phyloP scores from a whole-genome alignment of 306 rosid genomes.

The Rosa rugosa region DNA sequence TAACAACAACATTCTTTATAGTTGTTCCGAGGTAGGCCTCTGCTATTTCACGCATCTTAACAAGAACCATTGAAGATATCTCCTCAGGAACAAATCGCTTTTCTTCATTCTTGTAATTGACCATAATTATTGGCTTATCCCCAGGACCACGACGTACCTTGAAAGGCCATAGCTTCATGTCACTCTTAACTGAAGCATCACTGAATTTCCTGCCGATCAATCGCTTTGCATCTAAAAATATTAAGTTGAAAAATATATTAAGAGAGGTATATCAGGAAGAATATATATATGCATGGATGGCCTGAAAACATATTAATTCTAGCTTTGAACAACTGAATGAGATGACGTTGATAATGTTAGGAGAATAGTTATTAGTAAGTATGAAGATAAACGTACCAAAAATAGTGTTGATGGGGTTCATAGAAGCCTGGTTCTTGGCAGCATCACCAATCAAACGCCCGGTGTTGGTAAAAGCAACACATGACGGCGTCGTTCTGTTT shows the following conservation, averaged over 20 bases:
- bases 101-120: not conserved
- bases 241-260: too few relatives aligned
- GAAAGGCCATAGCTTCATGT: not conserved
- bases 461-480: not conserved
- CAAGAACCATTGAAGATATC: not conserved
- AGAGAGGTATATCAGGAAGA: too few relatives aligned
- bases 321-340: too few relatives aligned
- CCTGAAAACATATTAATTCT: too few relatives aligned
- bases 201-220: not conserved
- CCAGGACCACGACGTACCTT: not conserved
- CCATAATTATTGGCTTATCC: not conserved
- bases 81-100: not conserved
- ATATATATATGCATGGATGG: too few relatives aligned
- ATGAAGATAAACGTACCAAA: not conserved
- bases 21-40: not conserved
- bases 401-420: not conserved
- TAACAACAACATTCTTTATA: not conserved
- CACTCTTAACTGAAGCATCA: not conserved
- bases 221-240: not conserved
- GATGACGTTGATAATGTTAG: too few relatives aligned
- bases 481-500: not conserved
- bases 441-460: not conserved
- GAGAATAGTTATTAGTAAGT: too few relatives aligned
- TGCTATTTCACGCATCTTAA: not conserved
- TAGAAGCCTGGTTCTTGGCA: not conserved